Conservation (phyloP, 495 filamentous ascomycete genomes). For the Penicillium odoratum region DNA sequence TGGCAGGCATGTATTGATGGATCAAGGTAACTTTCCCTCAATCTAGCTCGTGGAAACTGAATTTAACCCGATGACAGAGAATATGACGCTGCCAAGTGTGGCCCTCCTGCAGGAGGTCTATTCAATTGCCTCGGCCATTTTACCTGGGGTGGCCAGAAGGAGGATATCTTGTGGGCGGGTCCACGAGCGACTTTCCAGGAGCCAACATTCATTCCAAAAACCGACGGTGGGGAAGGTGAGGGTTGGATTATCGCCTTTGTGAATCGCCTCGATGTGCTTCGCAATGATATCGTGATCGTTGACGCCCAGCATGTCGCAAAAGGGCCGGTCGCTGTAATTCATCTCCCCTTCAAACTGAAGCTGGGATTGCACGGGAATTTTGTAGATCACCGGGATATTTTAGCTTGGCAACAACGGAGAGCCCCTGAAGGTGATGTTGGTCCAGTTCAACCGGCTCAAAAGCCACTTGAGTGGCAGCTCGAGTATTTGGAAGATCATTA, state of each 20-base stretch:
- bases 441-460: background rate
- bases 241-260: conserved; percentile 55
- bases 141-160: conserved; percentile 24
- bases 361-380: conserved; percentile 21
- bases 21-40: background rate
- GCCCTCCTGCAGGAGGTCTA: background rate
- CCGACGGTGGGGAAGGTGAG: conserved; percentile 48
- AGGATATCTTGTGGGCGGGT: conserved; percentile 44
- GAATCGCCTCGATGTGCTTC: conserved; percentile 51
- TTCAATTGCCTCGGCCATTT: conserved; percentile 2
- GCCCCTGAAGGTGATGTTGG: conserved; percentile 1
- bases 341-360: conserved; percentile 16
- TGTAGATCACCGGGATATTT: conserved; percentile 17
- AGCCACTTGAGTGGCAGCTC: background rate
- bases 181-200: conserved; percentile 55
- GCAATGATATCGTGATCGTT: conserved; percentile 53
- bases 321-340: conserved; percentile 43
- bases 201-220: conserved; percentile 54
- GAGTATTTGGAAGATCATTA: background rate
- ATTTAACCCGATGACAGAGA: conserved; percentile 8
- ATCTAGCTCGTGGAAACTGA: no score
- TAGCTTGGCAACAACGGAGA: conserved; percentile 1
- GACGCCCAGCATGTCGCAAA: conserved; percentile 45
- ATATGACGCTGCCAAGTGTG: conserved; percentile 32
- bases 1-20: conserved; percentile 52